Base-by-base conservation (phyloP, 768 basidiomycete genomes). In the Trametopsis cervina region DNA sequence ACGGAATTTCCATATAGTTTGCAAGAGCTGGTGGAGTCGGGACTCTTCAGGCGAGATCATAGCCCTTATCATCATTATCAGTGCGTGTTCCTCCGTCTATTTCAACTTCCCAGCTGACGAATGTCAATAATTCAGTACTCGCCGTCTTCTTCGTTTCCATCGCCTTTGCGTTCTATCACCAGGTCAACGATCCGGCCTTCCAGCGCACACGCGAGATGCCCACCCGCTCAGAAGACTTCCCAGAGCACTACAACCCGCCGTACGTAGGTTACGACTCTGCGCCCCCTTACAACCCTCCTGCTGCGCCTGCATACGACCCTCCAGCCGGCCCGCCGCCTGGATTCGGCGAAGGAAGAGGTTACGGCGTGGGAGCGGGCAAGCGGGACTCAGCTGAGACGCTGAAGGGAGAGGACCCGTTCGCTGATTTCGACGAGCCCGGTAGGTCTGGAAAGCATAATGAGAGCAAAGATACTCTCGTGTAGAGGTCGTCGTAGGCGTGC, bases 131-230 rank as follows among this genome's bases (percentile, higher is more conserved):
- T 4, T 2, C 55, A 86, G 82, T 79, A 41, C 56, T 85, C 40
- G 71, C 74, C 38, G 54, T 69, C 29, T 60, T 90, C 50, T 88
- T 89, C 71, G 74, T 77, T n/a, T 53, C 73, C 41, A 57, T 87
- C 55, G 77, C 81, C 2, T 85, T 84, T 60, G 71, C 74, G 12
- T 93, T 82, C 69, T 81, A 85, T 59, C 81, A 83, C 20, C 89
- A 93, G 65, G 59, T 80, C 1, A 73, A 81, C 26, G 83, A 89
- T 62, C 89, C 89, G 1, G 63, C 74, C 2, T 74, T 66, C 44
- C 82, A 83, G 60, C 55, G 71, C 36, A 58, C 65, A 11, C 78
- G 79, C 36, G 42, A 61, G n/a, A 80, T 53, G 51, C 68, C 48
- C 17, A 62, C 62, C 48, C 70, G 54, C 10, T 36, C 33, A n/a